phyloP scores from a whole-genome alignment of 2,329 filamentous ascomycete genomes.

The Colletotrichum gloeosporioides region DNA sequence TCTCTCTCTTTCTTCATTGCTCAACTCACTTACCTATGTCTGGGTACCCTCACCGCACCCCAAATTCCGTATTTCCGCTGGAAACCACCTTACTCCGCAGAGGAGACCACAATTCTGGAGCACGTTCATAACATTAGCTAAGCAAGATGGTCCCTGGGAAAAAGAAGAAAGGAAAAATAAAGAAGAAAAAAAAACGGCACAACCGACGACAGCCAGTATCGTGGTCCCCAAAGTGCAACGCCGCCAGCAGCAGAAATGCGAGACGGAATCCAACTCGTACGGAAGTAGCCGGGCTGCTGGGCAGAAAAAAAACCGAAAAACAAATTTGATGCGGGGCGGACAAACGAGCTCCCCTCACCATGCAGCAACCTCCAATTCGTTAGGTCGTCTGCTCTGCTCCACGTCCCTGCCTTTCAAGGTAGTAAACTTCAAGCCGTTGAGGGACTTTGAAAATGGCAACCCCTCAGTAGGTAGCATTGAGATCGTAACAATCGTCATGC shows the following conservation, averaged over 20 bases:
- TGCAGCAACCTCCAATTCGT: not conserved
- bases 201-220: not conserved
- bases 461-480: not conserved
- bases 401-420: not conserved
- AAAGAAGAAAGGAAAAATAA: not conserved
- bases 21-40: not conserved
- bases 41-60: not conserved
- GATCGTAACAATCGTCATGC: not conserved
- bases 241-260: not conserved
- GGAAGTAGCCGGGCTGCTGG: slow-evolving; percentile 23
- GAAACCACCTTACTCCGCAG: not conserved
- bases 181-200: not conserved
- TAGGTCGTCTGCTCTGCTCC: not conserved
- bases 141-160: not conserved
- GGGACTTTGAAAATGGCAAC: not conserved
- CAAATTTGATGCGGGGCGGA: not conserved
- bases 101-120: not conserved
- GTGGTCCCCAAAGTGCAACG: not conserved
- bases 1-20: not conserved
- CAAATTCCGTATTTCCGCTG: not conserved
- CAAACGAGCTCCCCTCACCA: not conserved
- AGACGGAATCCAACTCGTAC: not conserved
- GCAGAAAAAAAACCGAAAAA: slow-evolving; percentile 27
- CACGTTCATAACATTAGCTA: not conserved
- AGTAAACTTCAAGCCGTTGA: not conserved